These are phyloP conservation scores for Zygosaccharomyces bisporus DNA, from an alignment of 805 yeast species.

Conservation along the genomic window DNA sequence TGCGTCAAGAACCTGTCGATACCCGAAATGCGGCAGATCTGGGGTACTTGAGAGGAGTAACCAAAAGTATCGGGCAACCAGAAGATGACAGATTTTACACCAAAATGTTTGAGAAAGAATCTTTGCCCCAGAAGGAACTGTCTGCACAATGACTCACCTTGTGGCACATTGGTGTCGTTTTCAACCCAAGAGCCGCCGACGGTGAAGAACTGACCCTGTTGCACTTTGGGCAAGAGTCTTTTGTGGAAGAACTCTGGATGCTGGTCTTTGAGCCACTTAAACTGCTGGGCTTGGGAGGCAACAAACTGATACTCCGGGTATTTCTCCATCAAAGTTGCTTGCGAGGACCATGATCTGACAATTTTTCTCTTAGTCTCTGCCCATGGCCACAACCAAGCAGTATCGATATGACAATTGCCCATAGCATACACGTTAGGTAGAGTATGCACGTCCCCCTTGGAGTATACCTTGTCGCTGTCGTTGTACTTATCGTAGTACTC, in stretches of 20 bases:
- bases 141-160: slow-evolving; percentile 84
- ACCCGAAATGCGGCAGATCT: slow-evolving; percentile 81
- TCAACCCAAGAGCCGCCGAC: slow-evolving; percentile 99
- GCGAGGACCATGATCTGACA: slow-evolving; percentile 94
- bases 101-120: slow-evolving; percentile 76
- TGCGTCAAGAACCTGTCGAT: slow-evolving; percentile 85
- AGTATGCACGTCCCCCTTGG: slow-evolving; percentile 37
- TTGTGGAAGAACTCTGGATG: slow-evolving; percentile 75
- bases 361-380: slow-evolving; percentile 92
- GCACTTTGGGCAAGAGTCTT: slow-evolving; percentile 57
- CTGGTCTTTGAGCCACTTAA: slow-evolving; percentile 82
- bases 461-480: slow-evolving; percentile 63
- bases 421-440: slow-evolving; percentile 68
- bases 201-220: slow-evolving; percentile 75
- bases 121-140: slow-evolving; percentile 90
- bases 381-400: slow-evolving; percentile 99
- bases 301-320: slow-evolving; percentile 93
- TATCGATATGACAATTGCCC: slow-evolving; percentile 96
- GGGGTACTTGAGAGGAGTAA: slow-evolving; percentile 92
- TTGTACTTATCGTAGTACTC: slow-evolving; percentile 59
- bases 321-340: slow-evolving; percentile 72
- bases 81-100: slow-evolving; percentile 65
- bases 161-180: slow-evolving; percentile 93
- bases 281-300: slow-evolving; percentile 96
- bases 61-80: slow-evolving; percentile 99